phyloP scores from a whole-genome alignment of 805 yeast species.

The Wickerhamiella azyma region DNA sequence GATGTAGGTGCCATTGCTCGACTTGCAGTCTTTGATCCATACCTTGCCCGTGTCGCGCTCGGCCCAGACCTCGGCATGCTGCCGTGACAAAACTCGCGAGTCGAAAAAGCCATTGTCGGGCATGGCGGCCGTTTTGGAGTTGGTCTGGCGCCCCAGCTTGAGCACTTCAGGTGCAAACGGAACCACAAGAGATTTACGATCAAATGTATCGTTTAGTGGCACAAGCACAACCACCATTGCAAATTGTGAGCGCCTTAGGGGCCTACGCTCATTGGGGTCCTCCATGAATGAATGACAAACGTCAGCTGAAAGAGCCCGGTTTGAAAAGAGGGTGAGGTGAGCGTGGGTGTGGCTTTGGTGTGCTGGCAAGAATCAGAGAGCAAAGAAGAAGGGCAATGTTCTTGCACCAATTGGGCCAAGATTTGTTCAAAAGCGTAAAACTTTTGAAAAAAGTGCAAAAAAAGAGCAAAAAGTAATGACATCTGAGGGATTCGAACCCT shows the following conservation, averaged over 20 bases:
- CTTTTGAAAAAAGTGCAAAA: not conserved
- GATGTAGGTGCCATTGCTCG: constrained; percentile 89
- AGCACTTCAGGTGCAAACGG: constrained; percentile 74
- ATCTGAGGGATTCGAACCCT: constrained; percentile 13
- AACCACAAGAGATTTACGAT: constrained; percentile 59
- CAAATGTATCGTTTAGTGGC: constrained; percentile 73
- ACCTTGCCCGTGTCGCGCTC: constrained; percentile 51
- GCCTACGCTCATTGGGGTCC: constrained; percentile 1
- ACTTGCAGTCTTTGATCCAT: constrained; percentile 71
- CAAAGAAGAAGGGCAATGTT: too few relatives aligned
- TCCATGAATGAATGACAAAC: constrained; percentile 6
- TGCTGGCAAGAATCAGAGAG: too few relatives aligned
- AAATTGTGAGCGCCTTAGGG: constrained; percentile 23
- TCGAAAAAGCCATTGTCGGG: constrained; percentile 86
- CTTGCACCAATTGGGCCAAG: not conserved
- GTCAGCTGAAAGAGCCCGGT: too few relatives aligned
- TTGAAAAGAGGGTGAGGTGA: too few relatives aligned
- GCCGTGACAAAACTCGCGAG: constrained; percentile 80
- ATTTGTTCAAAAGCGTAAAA: not conserved
- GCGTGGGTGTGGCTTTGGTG: too few relatives aligned
- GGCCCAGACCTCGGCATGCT: constrained; percentile 82
- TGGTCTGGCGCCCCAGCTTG: constrained; percentile 77
- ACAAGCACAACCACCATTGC: constrained; percentile 46
- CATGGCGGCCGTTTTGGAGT: constrained; percentile 37
- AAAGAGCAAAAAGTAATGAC: constrained; percentile 5